Percentiles rank a stretch among this genome's conserved stretches.
Evolutionary conservation across 768 basidiomycete genomes (phyloP).

Genomic region (Ephemerocybe angulata): DNA sequence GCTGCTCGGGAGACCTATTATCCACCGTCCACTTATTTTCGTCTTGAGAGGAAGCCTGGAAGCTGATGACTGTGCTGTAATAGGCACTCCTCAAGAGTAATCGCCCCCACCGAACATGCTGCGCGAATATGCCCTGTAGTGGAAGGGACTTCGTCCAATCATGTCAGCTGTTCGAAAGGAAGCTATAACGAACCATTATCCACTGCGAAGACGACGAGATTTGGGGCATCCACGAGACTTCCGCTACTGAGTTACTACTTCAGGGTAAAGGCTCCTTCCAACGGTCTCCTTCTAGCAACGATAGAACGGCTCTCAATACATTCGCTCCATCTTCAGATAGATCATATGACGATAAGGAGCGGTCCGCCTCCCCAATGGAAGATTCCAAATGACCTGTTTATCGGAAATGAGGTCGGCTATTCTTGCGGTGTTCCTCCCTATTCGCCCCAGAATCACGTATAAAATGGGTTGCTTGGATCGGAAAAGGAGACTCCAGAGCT

Average conservation of each 20-base stretch:
- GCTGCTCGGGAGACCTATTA: no score
- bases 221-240: neutral
- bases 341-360: neutral
- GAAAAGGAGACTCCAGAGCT: neutral
- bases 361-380: neutral
- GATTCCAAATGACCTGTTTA: neutral
- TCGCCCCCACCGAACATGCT: neutral
- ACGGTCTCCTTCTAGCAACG: neutral
- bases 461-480: neutral
- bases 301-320: neutral
- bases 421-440: conserved; percentile 1
- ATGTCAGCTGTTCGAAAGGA: conserved; percentile 2
- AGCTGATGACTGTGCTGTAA: conserved; percentile 4
- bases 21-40: conserved; percentile 1
- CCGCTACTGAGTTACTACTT: neutral
- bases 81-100: neutral
- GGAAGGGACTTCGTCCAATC: neutral
- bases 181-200: neutral
- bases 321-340: neutral
- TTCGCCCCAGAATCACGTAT: neutral
- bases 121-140: neutral
- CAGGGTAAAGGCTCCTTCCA: neutral
- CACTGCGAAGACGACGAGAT: neutral
- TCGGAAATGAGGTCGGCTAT: neutral
- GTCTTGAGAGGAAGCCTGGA: neutral